A percentile compares a stretch with the other conserved stretches of the same genome.
Conservation (phyloP, 2,329 filamentous ascomycete species). For the Alternaria alternata region DNA sequence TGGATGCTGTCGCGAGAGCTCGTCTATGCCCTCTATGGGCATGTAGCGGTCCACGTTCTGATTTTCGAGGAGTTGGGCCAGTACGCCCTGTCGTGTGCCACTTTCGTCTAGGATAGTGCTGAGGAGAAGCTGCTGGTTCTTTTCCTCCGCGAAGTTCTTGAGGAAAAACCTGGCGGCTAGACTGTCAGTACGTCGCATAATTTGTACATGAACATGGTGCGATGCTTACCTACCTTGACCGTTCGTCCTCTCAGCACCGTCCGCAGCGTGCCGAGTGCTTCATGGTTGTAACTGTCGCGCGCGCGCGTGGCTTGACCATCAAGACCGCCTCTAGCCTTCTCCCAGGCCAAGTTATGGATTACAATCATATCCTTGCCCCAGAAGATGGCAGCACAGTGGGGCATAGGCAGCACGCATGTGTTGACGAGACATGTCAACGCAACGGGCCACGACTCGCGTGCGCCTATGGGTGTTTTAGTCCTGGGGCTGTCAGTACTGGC, state of each 20-base stretch:
- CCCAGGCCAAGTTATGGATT: slow-evolving; percentile 55
- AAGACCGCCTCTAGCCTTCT: slow-evolving; percentile 42
- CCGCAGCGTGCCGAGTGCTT: slow-evolving; percentile 47
- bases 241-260: slow-evolving; percentile 47
- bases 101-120: slow-evolving; percentile 45
- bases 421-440: slow-evolving; percentile 43
- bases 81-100: slow-evolving; percentile 41
- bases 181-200: slow-evolving; percentile 16
- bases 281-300: slow-evolving; percentile 40
- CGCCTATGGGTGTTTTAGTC: slow-evolving; percentile 43
- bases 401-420: slow-evolving; percentile 51
- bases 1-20: slow-evolving; percentile 22
- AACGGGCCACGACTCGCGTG: slow-evolving; percentile 47
- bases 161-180: slow-evolving; percentile 41
- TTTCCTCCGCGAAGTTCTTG: slow-evolving; percentile 17
- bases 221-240: slow-evolving; percentile 50
- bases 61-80: slow-evolving; percentile 43
- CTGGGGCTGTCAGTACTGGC: slow-evolving; percentile 22
- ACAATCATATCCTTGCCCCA: slow-evolving; percentile 52
- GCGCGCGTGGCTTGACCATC: slow-evolving; percentile 49
- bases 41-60: slow-evolving; percentile 32
- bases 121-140: slow-evolving; percentile 36
- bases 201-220: not conserved
- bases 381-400: slow-evolving; percentile 54
- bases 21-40: slow-evolving; percentile 36